phyloP scores from a whole-genome alignment of 2,329 filamentous ascomycete genomes.

The Colletotrichum horii region DNA sequence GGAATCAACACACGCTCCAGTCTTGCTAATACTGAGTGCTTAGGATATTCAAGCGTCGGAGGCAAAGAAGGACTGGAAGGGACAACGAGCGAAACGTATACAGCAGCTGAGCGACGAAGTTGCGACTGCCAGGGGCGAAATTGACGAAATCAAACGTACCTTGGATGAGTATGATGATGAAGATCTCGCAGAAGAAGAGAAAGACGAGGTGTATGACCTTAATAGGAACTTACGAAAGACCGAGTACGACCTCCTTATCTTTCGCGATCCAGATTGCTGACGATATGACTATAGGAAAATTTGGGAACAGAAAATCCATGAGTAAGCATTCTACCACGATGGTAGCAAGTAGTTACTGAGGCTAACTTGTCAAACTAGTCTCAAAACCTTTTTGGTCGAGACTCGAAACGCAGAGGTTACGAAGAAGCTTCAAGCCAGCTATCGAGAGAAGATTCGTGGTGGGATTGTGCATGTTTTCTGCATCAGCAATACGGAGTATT shows the following conservation, averaged over 20 bases:
- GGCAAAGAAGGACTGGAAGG: constrained; percentile 35
- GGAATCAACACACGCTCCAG: rapidly evolving
- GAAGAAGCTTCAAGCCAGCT: not conserved
- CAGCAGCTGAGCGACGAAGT: constrained; percentile 22
- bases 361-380: constrained; percentile 24
- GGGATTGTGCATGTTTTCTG: constrained; percentile 43
- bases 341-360: not conserved
- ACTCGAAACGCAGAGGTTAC: constrained; percentile 37
- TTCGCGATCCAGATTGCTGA: rapidly evolving
- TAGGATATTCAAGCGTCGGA: constrained; percentile 38
- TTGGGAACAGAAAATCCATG: not conserved
- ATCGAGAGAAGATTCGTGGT: constrained; percentile 23
- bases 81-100: constrained; percentile 22
- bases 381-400: constrained; percentile 38
- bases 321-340: constrained; percentile 25
- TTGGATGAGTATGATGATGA: constrained; percentile 24
- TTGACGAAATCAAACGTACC: not conserved
- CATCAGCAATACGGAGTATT: constrained; percentile 49
- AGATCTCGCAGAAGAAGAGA: not conserved
- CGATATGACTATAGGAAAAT: rapidly evolving
- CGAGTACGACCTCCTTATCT: not conserved
- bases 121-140: not conserved
- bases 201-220: not conserved
- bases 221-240: not conserved
- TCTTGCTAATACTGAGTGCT: not conserved